Base-by-base conservation (phyloP, 768 basidiomycete species). In the Serendipita sp. region DNA sequence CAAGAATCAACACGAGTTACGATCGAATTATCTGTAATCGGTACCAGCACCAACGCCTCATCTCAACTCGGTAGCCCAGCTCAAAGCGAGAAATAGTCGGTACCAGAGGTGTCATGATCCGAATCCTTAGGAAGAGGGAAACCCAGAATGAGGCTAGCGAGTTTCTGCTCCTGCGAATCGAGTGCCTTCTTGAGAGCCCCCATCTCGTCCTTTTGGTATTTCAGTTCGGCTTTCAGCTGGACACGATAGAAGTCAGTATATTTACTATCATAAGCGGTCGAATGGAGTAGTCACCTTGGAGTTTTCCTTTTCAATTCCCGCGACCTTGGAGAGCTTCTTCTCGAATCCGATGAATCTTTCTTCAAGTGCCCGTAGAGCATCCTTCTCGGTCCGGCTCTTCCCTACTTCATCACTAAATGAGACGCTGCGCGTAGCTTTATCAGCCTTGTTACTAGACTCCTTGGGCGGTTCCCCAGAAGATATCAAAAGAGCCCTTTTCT, bases 291-390 rank as follows among this genome's bases (percentile, higher is more conserved):
- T 58, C 33, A n/a, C 53, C 53, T 58, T 58, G 2, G 31, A n/a
- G 24, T 26, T 26, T 58, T 58, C 53, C 31, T 58, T 58, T 31
- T 58, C 53, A 3, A 33, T n/a, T 26, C 13, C 53, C 9, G 17
- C 24, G 24, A 58, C 14, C 20, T 33, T 22, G 24, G 33, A 28
- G 9, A 58, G 33, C 26, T 58, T 58, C 53, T 31, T 28, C 30
- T 58, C 53, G n/a, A 58, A n/a, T 26, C 53, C 30, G n/a, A n/a
- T 58, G n/a, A 58, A n/a, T 11, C 20, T 58, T 24, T 58, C 53
- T 34, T 58, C 53, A 1, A 58, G 33, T 28, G 26, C 11, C 11
- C 53, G 53, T 33, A 58, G 1, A 3, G 33, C 30, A 2, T 58
- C 17, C 26, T 34, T 58, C 14, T 58, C 53, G 22, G 9, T 22